Evolutionary conservation across 2,329 filamentous ascomycete genomes (phyloP), one percentile per base, ranked within the genome.

Genomic region (Leptosphaerulina australis): DNA sequence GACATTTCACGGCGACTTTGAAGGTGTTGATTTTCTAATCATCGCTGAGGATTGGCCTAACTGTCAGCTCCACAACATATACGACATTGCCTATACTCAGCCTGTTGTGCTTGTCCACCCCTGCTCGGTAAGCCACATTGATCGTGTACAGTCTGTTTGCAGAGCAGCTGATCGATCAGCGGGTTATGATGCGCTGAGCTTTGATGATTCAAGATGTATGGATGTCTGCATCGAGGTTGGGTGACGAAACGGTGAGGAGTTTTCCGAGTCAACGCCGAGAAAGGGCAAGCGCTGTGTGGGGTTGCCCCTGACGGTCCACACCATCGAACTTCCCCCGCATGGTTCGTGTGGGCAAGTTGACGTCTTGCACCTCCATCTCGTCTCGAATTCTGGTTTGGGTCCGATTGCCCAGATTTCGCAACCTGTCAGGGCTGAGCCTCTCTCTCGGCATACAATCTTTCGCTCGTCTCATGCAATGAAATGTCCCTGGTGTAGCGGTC

Each of bases 211-310:
- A 33, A 37, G 33, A 34, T 44, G 24, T 21, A 35, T 40, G 15
- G 25, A 14, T 37, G 28, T 33, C 48, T 37, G 26, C 9, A 26
- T 46, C 15, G 14, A 38, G 41, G 22, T 28, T 41, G 43, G 48
- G 12, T 22, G 25, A 5, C 1, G 7, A 18, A 41, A 38, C 34
- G 30, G 40, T 21, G 41, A 45, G 40, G 26, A 17, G 5, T 46
- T 46, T 43, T 43, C 48, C 41, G 41, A 46, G 37, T 26, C 36
- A 51, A 51, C 8, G 15, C 48, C 48, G 48, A 40, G 18, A 14
- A 15, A 30, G 25, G 18, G 21, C n/a, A 25, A 17, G 36, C 24
- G 36, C n/a, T 9, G 22, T 28, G 17, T 36, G 26, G 41, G 40
- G 20, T 18, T 22, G 39, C 47, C 46, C 46, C 46, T 50, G 46